Evolutionary conservation across 176 grass and related monocot genomes (phyloP), one percentile per base, ranked within the genome.

Genomic region (Bothriochloa decipiens): DNA sequence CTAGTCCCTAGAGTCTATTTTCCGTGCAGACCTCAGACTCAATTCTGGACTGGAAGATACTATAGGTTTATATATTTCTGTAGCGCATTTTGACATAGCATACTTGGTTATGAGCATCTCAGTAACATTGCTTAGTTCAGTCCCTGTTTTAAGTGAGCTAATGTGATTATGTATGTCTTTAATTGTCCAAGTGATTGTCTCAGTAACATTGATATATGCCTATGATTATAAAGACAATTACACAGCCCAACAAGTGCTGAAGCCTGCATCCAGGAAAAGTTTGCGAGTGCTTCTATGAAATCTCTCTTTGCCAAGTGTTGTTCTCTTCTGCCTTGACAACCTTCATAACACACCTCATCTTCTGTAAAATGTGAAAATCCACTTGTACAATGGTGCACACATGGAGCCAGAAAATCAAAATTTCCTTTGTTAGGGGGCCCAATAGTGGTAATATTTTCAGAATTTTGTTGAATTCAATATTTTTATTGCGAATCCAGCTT

Each of bases 291-390:
- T 75, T 73, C 17, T 83, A 50, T 75, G 71, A 9, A 27, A 49
- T 17, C 7, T 26, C 13, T 63, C 50, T 9, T 47, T 66, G 82
- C n/a, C 10, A 66, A 45, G 23, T 53, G 15, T 6, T 83, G 55
- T 75, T 67, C n/a, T 53, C 15, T 76, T 22, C 61, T 67, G 53
- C 72, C 32, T 41, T 15, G 20, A 8, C 15, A 5, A 39, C 64
- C 25, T 36, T 27, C 8, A 3, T 53, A 12, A 32, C 33, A 10
- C 28, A 50, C 3, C 25, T 45, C 25, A 63, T 18, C 23, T 46
- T 11, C 27, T 74, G 22, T 75, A 65, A 3, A 52, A n/a, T 83
- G 29, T 58, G 28, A 13, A 75, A 52, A 37, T 83, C 46, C 70
- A 49, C 40, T 73, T 12, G 28, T 43, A 47, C 10, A 50, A 66